Evolutionary conservation across 2,329 filamentous ascomycete species (phyloP), one percentile per base, ranked within the genome.

Genomic region (Cladobotryum mycophilum): DNA sequence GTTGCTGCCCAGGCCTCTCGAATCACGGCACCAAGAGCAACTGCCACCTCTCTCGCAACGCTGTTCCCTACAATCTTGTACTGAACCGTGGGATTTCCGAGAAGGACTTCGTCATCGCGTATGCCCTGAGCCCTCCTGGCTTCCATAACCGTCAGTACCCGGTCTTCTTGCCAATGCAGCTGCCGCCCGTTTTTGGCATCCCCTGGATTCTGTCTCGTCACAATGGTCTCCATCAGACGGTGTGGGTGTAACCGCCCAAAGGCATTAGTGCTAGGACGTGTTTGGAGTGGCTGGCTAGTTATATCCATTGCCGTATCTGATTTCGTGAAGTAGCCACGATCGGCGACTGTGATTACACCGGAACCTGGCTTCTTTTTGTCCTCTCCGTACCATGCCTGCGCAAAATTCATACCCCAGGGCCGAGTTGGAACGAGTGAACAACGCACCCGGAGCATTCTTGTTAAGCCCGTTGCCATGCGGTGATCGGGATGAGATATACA

Each of bases 1-100:
- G 58, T 67, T 43, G 60, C 52, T 2, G 49, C 58, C 63, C 66
- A 67, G 0, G 84, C 84, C 54, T 84, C 76, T 7, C 84, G 72
- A 12, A 90, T 68, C 9, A 75, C 71, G 4, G 87, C 60, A 0
- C 88, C 88, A 1, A 90, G 63, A 0, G 81, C 80, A 15, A 89
- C 65, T 0, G 86, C 80, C 1, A 88, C 78, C 20, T 81, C 78
- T 8, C 87, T 72, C 3, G 87, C 80, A 0, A 95, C 88, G 25
- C 84, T 88, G 64, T 95, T 95, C 0, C 89, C 89, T 0, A 91
- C 73, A 17, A 88, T 80, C 49, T 75, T 78, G 69, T 79, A 83
- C 60, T 88, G 84, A 1, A 82, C 69, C 0, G 36, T 9, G 0
- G 75, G 64, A 0, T 48, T 60, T 0, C 88, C 88, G 1, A 91